Evolutionary conservation across 495 filamentous ascomycete genomes (phyloP).

Genomic region (Xylaria telfairii): DNA sequence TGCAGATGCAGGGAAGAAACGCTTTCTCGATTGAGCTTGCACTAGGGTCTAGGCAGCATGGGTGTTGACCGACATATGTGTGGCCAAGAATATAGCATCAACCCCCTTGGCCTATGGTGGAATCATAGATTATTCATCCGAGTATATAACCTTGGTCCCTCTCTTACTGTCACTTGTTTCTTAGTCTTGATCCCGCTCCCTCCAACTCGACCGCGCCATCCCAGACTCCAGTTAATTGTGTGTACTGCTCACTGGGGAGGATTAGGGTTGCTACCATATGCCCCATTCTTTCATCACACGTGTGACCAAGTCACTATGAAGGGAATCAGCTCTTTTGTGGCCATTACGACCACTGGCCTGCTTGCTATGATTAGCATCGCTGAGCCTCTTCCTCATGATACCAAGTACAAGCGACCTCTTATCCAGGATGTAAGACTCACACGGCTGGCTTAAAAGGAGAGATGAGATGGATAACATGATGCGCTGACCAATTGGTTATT

Average conservation of each 20-base stretch:
- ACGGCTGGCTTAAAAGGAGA: not conserved
- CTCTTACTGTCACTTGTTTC: not conserved
- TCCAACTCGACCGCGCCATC: not conserved
- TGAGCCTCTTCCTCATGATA: slow-evolving; percentile 27
- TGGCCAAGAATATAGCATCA: slow-evolving; percentile 19
- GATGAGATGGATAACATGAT: slow-evolving; percentile 2
- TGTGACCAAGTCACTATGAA: slow-evolving; percentile 24
- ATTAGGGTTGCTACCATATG: not conserved
- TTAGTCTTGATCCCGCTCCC: not conserved
- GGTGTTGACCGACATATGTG: not conserved
- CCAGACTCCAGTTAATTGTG: not conserved
- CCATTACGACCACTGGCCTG: slow-evolving; percentile 27
- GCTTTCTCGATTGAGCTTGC: not conserved
- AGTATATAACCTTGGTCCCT: not conserved
- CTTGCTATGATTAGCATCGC: slow-evolving; percentile 30
- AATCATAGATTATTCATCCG: not conserved
- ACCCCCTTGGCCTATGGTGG: not conserved
- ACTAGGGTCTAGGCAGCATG: not conserved
- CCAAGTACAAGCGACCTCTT: slow-evolving; percentile 24
- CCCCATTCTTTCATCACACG: not conserved
- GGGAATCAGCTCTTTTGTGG: slow-evolving; percentile 17
- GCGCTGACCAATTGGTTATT: not conserved
- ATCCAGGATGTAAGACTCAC: slow-evolving; percentile 32
- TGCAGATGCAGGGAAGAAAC: not conserved
- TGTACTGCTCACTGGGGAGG: not conserved